Evolutionary conservation across 2,329 filamentous ascomycete species (phyloP).

Genomic region (Xylaria sp.): DNA sequence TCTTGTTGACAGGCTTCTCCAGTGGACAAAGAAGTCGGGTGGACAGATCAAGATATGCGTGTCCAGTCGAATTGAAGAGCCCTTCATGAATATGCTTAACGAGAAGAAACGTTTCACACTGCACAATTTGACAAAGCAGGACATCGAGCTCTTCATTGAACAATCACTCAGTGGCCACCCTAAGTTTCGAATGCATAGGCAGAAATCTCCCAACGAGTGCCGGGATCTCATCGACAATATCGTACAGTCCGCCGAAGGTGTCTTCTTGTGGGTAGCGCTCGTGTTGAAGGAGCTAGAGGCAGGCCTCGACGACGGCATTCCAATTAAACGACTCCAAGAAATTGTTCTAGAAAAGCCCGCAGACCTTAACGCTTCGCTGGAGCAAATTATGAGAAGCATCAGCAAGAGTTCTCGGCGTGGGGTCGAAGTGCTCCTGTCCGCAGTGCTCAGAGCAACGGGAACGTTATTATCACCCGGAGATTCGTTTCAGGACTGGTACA

Average conservation of each 20-base stretch:
- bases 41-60: slow-evolving; percentile 20
- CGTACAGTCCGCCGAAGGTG: slow-evolving; percentile 2
- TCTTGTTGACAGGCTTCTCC: slow-evolving; percentile 4
- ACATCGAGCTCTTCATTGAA: slow-evolving; percentile 9
- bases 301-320: not conserved
- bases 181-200: not conserved
- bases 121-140: slow-evolving; percentile 1
- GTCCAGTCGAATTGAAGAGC: slow-evolving; percentile 12
- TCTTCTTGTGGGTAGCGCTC: slow-evolving; percentile 15
- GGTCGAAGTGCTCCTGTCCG: slow-evolving; percentile 13
- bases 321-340: not conserved
- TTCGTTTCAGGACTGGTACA: not conserved
- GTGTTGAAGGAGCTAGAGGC: not conserved
- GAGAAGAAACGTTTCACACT: slow-evolving; percentile 3
- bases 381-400: slow-evolving; percentile 3
- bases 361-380: not conserved
- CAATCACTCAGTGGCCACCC: not conserved
- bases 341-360: not conserved
- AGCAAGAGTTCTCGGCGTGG: not conserved
- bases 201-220: not conserved
- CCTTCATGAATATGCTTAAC: slow-evolving; percentile 21
- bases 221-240: not conserved
- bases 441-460: slow-evolving; percentile 9
- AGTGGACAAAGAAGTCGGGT: slow-evolving; percentile 6
- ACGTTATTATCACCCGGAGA: not conserved